phyloP scores from a whole-genome alignment of 2,329 filamentous ascomycete genomes.

The Fonsecaea multimorphosa region DNA sequence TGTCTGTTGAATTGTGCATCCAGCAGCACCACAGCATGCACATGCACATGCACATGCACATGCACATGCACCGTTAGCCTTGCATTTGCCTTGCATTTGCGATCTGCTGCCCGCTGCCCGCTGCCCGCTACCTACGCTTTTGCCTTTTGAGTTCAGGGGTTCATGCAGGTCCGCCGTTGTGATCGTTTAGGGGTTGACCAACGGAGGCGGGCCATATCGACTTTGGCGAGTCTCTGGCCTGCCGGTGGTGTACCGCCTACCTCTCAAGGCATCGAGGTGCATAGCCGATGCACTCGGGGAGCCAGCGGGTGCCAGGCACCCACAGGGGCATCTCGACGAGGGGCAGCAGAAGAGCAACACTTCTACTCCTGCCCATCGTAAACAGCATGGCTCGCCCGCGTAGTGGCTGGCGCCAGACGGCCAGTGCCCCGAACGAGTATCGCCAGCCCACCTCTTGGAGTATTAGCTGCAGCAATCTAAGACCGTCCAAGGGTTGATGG shows the following conservation, averaged over 20 bases:
- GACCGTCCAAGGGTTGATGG: neutral
- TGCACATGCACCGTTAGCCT: conserved; percentile 6
- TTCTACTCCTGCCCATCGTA: neutral
- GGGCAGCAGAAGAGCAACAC: neutral
- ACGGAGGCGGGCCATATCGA: neutral
- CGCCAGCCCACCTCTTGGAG: neutral
- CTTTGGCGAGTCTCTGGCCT: neutral
- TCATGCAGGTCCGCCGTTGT: conserved; percentile 14
- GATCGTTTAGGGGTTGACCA: neutral
- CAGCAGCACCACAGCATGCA: neutral
- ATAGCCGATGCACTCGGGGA: neutral
- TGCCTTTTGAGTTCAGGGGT: conserved; percentile 11
- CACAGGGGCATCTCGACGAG: neutral
- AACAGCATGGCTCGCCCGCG: conserved; percentile 5
- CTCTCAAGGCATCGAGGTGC: neutral
- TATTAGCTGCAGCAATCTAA: conserved; percentile 1
- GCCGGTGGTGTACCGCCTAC: neutral
- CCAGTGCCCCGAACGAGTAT: neutral
- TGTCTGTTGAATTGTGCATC: neutral
- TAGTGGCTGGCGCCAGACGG: neutral
- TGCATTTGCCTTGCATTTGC: conserved; percentile 21
- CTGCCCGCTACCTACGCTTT: no score
- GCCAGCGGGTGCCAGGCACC: neutral
- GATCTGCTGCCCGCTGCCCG: conserved; percentile 16
- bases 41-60: no score